Evolutionary conservation across 176 grass and related monocot genomes (phyloP), one percentile per base, ranked within the genome.

Genomic region (Bolboschoenus planiculmis): DNA sequence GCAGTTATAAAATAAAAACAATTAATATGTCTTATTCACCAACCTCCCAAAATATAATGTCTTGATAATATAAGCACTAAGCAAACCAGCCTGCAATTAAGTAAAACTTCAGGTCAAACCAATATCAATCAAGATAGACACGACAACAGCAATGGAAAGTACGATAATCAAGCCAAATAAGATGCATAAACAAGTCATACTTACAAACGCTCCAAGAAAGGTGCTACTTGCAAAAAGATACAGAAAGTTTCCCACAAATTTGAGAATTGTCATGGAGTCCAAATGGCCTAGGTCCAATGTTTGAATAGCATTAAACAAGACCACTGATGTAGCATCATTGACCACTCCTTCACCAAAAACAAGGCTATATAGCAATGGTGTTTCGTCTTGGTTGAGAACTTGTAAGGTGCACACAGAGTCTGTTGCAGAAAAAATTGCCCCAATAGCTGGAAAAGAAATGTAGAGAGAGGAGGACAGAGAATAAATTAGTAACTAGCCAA

Each of bases 281-380:
- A 92, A 37, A 85, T 84, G 62, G 36, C 10, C 85, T 36, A 89
- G 71, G 87, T 94, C 88, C 76, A 97, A 90, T 44, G 89, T 92
- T 27, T 94, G 91, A 76, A 97, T 90, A 37, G 94, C 92, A 70
- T 97, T 97, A 84, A 97, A 97, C 42, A 97, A 83, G 80, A 97
- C 94, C 46, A 97, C 83, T 29, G 94, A 97, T 11, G 94, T 97
- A n/a, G 94, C 94, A 83, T 97, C 94, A 78, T 97, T 97, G 36
- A 97, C 94, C 79, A 97, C 94, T 64, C 94, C 94, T 89, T 97
- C 94, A 81, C 94, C 94, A 85, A 97, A 97, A 47, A 97, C 94
- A 71, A 97, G 78, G 67, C 94, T 97, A 86, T 97, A 97, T 36
- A 97, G 87, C 39, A 97, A 90, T 36, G 94, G 94, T 40, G 94